Percentiles rank a stretch among this genome's conserved stretches.
Evolutionary conservation across 1,284 basidiomycete genomes (phyloP).

Genomic region (Melampsora americana): DNA sequence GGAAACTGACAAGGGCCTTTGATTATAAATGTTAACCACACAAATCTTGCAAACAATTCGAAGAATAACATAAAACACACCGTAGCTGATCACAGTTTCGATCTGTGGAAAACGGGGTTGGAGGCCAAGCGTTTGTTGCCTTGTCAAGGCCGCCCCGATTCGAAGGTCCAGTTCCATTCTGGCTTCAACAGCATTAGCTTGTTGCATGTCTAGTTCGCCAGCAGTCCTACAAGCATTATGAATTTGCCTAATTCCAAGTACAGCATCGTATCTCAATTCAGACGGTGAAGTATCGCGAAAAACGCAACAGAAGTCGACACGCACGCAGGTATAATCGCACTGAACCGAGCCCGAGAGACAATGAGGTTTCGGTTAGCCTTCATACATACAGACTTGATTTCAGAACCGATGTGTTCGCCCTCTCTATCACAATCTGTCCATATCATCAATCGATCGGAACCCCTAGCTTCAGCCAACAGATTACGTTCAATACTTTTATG

Average conservation of each 20-base stretch:
- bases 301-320: conserved; percentile 54
- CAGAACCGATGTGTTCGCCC: conserved; percentile 92
- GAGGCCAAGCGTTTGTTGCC: conserved; percentile 76
- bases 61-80: conserved; percentile 51
- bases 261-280: not conserved
- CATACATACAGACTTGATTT: conserved; percentile 73
- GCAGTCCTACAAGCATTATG: conserved; percentile 88
- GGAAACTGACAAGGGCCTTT: conserved; percentile 97
- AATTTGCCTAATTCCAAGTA: conserved; percentile 69
- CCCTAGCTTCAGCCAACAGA: conserved; percentile 69
- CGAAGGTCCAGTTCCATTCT: conserved; percentile 83
- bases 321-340: conserved; percentile 92
- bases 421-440: conserved; percentile 99
- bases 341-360: conserved; percentile 85
- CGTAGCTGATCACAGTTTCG: conserved; percentile 62
- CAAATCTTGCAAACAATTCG: not conserved
- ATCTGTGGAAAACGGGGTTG: conserved; percentile 67
- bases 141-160: conserved; percentile 89
- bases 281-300: not conserved
- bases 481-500: conserved; percentile 74
- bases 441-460: conserved; percentile 83
- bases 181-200: conserved; percentile 85
- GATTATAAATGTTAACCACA: conserved; percentile 61
- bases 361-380: conserved; percentile 68
- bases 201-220: conserved; percentile 75